Base-by-base conservation (phyloP, 805 yeast genomes). In the Helenozyma rhizophorensis region DNA sequence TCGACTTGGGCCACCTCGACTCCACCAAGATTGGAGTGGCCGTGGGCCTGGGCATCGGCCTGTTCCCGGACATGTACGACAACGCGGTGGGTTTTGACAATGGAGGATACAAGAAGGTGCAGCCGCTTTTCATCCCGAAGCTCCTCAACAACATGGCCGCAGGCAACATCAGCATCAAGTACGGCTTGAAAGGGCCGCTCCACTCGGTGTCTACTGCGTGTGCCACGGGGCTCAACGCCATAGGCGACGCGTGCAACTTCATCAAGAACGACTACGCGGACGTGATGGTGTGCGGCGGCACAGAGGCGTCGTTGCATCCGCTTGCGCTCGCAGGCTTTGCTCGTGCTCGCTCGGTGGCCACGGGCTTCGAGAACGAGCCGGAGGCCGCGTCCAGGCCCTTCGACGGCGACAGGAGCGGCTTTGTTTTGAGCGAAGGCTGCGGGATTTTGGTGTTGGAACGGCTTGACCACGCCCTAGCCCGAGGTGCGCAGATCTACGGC, bases 31-130 rank as follows among this genome's bases (percentile, higher is more conserved):
- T 77, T 3, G 94, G 97, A 2, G 88, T 85, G 2, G 80, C 87
- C n/a, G 74, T 90, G 7, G 98, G 97, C 1, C 80, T 95, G 1
- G 96, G 97, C 0, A 84, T 93, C 30, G 97, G 97, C 0, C 84
- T 95, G 2, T 70, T 90, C 29, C 80, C 76, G 12, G 95, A 86
- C 38, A 58, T 76, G 0, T 78, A 77, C 48, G 81, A 75, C 3
- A 85, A 81, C 46, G 58, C 86, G 2, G 68, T 76, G 10, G 64
- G 68, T 2, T 75, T 76, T 39, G 48, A 56, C 13, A 43, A 51
- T 3, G 59, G 64, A 7, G 70, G 70, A 0, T 83, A 81, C 53
- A 74, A 80, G 37, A 78, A 76, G 42, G 78, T 88, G 3, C 83
- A 86, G 30, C 98, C 98, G 2, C 55, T 88, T 35, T 83, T 90